phyloP scores from a whole-genome alignment of 1,139 yeast species.

The Meyerozyma guilliermondii region DNA sequence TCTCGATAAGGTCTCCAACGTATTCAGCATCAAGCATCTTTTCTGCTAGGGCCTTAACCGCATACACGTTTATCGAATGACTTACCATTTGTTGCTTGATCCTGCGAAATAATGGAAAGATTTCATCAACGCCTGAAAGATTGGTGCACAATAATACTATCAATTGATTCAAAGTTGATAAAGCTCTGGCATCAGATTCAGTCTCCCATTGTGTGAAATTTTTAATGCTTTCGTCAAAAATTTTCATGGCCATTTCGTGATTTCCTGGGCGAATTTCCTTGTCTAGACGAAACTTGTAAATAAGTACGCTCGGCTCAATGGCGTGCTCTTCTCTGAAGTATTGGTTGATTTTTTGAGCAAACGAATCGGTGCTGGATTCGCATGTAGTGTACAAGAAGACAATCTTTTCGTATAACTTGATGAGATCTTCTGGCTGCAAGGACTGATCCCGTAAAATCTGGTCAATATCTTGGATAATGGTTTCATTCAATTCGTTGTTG shows the following conservation, averaged over 20 bases:
- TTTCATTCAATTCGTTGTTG: conserved; percentile 4
- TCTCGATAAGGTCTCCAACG: conserved; percentile 54
- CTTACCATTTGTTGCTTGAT: conserved; percentile 36
- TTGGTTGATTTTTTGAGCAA: conserved; percentile 6
- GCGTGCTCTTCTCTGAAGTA: conserved; percentile 11
- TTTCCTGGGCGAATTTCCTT: conserved; percentile 20
- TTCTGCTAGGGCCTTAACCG: conserved; percentile 43
- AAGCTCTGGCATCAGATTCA: conserved; percentile 24
- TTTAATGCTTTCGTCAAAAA: conserved; percentile 30
- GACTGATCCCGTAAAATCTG: background rate
- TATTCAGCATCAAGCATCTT: conserved; percentile 44
- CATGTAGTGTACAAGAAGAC: background rate
- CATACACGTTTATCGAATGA: conserved; percentile 23
- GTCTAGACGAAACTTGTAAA: conserved; percentile 29
- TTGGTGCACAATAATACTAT: conserved; percentile 19
- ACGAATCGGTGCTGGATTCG: background rate
- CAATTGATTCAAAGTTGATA: conserved; percentile 29
- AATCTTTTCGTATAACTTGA: background rate
- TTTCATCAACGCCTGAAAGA: conserved; percentile 16
- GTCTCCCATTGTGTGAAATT: conserved; percentile 26
- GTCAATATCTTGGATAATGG: conserved; percentile 6
- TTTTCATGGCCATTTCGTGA: conserved; percentile 18
- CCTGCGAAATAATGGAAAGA: conserved; percentile 30
- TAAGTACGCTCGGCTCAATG: conserved; percentile 17
- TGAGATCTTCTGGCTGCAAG: conserved; percentile 5